Evolutionary conservation across 176 grass and related monocot genomes (phyloP).

Genomic region (Zizania latifolia): DNA sequence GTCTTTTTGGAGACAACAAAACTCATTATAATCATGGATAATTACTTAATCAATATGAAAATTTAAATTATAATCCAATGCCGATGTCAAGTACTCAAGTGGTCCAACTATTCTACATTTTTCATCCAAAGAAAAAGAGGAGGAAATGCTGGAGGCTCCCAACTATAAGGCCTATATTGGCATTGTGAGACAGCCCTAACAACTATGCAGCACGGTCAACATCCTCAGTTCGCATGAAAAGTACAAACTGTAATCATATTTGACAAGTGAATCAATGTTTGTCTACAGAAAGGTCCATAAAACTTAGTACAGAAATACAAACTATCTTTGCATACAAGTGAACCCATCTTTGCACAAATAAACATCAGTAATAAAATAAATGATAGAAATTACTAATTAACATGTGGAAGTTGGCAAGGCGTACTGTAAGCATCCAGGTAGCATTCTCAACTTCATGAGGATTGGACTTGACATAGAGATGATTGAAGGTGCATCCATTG

Average conservation of each 20-base stretch:
- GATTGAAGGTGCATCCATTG: slow-evolving; percentile 51
- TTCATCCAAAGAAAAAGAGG: too few relatives aligned
- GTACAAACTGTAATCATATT: background rate
- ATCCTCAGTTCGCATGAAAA: slow-evolving; percentile 11
- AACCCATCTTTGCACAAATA: background rate
- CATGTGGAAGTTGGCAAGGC: background rate
- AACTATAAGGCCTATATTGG: too few relatives aligned
- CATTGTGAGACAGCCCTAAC: too few relatives aligned
- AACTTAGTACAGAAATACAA: background rate
- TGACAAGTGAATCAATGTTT: background rate
- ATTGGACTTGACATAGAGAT: slow-evolving; percentile 55
- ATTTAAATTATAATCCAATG: too few relatives aligned
- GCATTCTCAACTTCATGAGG: slow-evolving; percentile 56
- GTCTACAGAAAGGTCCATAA: background rate
- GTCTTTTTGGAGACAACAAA: background rate
- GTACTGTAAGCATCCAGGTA: slow-evolving; percentile 59
- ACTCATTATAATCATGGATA: background rate
- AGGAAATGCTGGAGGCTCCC: too few relatives aligned
- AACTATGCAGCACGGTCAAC: background rate
- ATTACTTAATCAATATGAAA: too few relatives aligned
- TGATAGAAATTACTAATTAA: background rate
- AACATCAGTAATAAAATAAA: background rate
- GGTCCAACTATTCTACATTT: background rate
- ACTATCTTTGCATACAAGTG: background rate
- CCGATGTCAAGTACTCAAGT: background rate